Evolutionary conservation across 495 filamentous ascomycete genomes (phyloP), one percentile per base, ranked within the genome.

Genomic region (Aspergillus egyptiacus): DNA sequence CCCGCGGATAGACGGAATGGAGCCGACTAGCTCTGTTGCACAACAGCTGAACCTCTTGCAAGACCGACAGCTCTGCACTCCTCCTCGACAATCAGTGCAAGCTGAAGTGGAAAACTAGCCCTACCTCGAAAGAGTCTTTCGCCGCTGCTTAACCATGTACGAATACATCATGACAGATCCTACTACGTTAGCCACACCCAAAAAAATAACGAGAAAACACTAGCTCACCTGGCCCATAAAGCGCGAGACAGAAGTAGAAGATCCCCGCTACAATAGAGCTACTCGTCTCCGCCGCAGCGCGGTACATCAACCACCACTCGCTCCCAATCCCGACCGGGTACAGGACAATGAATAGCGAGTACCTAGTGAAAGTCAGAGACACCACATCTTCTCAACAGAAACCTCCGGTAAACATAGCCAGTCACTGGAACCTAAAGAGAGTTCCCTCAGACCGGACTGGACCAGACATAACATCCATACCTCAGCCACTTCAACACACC

Each of bases 81-180:
- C 5, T 27, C 25, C 5, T 27, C 5, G 25, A 27, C 25, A 27
- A n/a, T 32, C 30, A 8, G 30, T 3, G 30, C 30, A n/a, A 32
- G 5, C 3, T 3, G 13, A 6, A 6, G n/a, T 6, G 30, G 6
- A 9, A 5, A 10, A 10, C 24, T 11, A 11, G 6, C 6, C 14
- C 28, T 32, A 47, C n/a, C 23, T 36, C 23, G 51, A 20, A 13
- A 66, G 51, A n/a, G 53, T 56, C 75, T 84, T 89, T 25, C 75
- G 68, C 52, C 88, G 71, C 70, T 93, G 87, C 46, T 68, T 71
- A 59, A 91, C 77, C 88, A 94, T 94, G 65, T 91, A 82, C 25
- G 79, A 80, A 57, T 85, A 93, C 60, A 93, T 76, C 55, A 87
- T 80, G 42, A 85, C 83, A 9, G 84, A 78, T 11, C 86, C 85